These are phyloP conservation scores for Chenopodium berlandieri DNA, from an alignment of 148 eudicot species.

Conservation along the genomic window DNA sequence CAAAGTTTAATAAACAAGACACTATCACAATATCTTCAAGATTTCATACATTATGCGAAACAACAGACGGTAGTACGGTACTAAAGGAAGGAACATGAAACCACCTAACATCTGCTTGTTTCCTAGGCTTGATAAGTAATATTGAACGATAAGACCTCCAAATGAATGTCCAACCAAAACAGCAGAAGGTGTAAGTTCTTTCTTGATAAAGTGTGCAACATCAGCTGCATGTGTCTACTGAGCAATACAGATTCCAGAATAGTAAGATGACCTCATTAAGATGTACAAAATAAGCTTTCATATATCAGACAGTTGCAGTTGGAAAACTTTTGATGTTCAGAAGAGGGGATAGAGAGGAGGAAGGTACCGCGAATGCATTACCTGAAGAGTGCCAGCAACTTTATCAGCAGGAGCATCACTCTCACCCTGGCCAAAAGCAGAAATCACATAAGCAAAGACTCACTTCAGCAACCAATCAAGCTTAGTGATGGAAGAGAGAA, in stretches of 20 bases:
- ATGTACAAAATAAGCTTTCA: background rate
- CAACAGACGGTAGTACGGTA: background rate
- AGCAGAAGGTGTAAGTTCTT: constrained; percentile 51
- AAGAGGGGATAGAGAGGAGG: background rate
- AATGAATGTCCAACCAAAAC: constrained; percentile 90
- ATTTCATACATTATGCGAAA: background rate
- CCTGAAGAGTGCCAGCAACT: constrained; percentile 89
- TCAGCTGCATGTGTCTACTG: constrained; percentile 94
- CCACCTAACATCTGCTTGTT: constrained; percentile 42
- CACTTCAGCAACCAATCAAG: background rate
- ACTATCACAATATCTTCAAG: background rate
- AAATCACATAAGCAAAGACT: constrained; percentile 16
- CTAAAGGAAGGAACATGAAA: background rate
- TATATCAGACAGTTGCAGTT: background rate
- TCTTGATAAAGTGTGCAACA: constrained; percentile 70
- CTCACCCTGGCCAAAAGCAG: constrained; percentile 64
- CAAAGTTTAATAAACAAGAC: background rate
- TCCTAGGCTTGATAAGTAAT: constrained; percentile 55
- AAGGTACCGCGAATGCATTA: constrained; percentile 23
- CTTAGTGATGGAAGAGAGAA: background rate
- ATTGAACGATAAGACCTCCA: constrained; percentile 91
- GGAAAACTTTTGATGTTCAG: background rate
- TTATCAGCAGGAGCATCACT: constrained; percentile 69
- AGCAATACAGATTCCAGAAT: constrained; percentile 6
- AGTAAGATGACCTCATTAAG: constrained; percentile 14